Evolutionary conservation across 1,284 basidiomycete species (phyloP).

Genomic region (Trametes hirsuta): DNA sequence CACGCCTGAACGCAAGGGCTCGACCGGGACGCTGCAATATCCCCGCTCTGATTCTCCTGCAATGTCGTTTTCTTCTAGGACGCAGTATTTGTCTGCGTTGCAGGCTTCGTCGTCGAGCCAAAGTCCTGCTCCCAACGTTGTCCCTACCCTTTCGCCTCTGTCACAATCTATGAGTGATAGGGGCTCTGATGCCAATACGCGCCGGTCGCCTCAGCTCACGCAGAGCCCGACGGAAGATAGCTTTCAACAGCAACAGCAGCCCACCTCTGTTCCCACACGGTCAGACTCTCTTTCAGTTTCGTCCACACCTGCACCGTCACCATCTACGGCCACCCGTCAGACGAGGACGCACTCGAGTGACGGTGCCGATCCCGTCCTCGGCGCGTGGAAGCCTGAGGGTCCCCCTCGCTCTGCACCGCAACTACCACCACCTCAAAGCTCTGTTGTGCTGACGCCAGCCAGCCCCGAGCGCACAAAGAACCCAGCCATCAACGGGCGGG

Average conservation of each 20-base stretch:
- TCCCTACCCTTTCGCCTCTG: constrained; percentile 20
- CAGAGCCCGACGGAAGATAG: constrained; percentile 19
- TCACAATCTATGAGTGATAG: constrained; percentile 4
- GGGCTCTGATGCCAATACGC: constrained; percentile 10
- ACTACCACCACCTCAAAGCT: constrained; percentile 11
- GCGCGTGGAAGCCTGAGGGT: constrained; percentile 21
- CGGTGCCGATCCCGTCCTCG: constrained; percentile 25
- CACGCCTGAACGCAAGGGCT: constrained; percentile 22
- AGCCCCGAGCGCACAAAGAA: constrained; percentile 11
- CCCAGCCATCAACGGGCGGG: constrained; percentile 7
- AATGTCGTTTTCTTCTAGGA: not conserved
- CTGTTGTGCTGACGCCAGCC: constrained; percentile 15
- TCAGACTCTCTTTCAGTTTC: constrained; percentile 17
- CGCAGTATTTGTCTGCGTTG: constrained; percentile 19
- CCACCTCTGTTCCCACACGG: constrained; percentile 13
- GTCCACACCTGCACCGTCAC: constrained; percentile 14
- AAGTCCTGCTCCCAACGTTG: constrained; percentile 10
- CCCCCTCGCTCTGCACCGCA: constrained; percentile 14
- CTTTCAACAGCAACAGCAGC: constrained; percentile 8
- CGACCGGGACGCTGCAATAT: constrained; percentile 9
- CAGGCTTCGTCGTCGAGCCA: constrained; percentile 25
- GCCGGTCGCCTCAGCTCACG: constrained; percentile 13
- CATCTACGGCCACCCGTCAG: constrained; percentile 15
- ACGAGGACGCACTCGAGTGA: constrained; percentile 11
- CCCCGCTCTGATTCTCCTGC: constrained; percentile 19